phyloP scores from a whole-genome alignment of 2,329 filamentous ascomycete genomes.

The Aspergillus phoenicis region DNA sequence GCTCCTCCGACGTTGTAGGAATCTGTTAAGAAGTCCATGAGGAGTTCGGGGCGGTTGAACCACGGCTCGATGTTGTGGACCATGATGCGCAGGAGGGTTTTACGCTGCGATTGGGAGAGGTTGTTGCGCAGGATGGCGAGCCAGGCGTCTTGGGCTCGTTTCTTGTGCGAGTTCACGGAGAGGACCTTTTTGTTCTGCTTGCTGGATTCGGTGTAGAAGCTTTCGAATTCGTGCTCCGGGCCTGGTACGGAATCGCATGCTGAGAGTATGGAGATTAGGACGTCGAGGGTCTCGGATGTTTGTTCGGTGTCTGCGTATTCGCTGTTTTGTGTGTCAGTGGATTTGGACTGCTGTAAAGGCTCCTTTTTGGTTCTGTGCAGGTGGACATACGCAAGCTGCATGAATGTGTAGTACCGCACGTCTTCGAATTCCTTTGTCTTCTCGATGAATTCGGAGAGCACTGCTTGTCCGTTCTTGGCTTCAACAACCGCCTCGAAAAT shows the following conservation, averaged over 20 bases:
- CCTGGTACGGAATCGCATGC: slow-evolving; percentile 68
- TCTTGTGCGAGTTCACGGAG: slow-evolving; percentile 72
- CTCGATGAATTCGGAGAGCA: slow-evolving; percentile 72
- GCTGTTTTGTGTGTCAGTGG: slow-evolving; percentile 24
- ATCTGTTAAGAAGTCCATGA: slow-evolving; percentile 97
- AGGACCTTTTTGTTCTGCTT: slow-evolving; percentile 69
- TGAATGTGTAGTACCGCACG: slow-evolving; percentile 79
- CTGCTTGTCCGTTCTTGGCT: slow-evolving; percentile 58
- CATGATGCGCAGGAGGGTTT: slow-evolving; percentile 74
- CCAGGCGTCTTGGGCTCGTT: slow-evolving; percentile 84
- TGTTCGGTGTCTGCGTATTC: slow-evolving; percentile 36
- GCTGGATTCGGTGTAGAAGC: slow-evolving; percentile 51
- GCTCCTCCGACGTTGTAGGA: slow-evolving; percentile 86
- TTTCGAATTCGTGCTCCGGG: slow-evolving; percentile 39
- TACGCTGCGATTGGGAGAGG: slow-evolving; percentile 73
- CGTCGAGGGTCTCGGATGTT: slow-evolving; percentile 36
- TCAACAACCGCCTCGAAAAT: slow-evolving; percentile 66
- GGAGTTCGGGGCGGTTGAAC: slow-evolving; percentile 83
- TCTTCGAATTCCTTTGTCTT: slow-evolving; percentile 81
- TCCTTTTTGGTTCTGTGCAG: background rate
- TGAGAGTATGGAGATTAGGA: slow-evolving; percentile 42
- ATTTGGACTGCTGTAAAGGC: background rate
- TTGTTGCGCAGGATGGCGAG: slow-evolving; percentile 69
- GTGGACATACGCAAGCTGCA: slow-evolving; percentile 66
- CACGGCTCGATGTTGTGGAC: slow-evolving; percentile 80